Base-by-base conservation (phyloP, 2,329 filamentous ascomycete genomes). In the Penicillium aurantiogriseum region DNA sequence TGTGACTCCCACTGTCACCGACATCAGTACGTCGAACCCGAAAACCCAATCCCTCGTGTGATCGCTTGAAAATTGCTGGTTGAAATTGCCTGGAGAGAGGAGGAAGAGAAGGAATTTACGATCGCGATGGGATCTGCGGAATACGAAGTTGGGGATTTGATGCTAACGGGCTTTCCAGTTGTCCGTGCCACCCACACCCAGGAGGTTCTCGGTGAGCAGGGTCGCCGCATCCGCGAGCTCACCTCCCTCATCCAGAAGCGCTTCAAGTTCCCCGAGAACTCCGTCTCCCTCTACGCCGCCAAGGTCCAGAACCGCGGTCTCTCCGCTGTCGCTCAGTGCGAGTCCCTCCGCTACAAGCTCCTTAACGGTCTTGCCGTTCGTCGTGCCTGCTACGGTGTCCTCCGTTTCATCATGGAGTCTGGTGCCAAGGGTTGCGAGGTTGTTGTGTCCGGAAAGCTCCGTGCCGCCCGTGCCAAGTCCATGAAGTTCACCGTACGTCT, bases 221-320 rank as follows among this genome's bases (percentile, higher is more conserved):
- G 94, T 77, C 92, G 94, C 85, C 91, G 94, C 85, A 99, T 99
- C 82, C 93, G 94, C 81, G 94, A 99, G 87, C 92, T 99, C 82
- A 99, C 94, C 79, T 97, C 92, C 76, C 89, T 99, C 79, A 99
- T 99, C 87, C 95, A 99, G 87, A 97, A 99, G 90, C 92, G 94
- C 79, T 99, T 99, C 91, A 97, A 97, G 87, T 99, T 99, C 89
- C 93, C 94, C 83, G 93, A 97, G 86, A 97, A 97, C 90, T 95
- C 90, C 73, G 94, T 99, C 80, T 97, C 94, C 69, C 92, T 99
- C 77, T 99, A 99, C 82, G 94, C 94, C 83, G 95, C 94, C 82
- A 99, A 99, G 89, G 94, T 99, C 78, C 94, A 97, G 87, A 97
- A 97, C 87, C 93, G 94, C 80, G 94, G 94, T 90, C 92, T 99